These are phyloP conservation scores for Cystoderma amianthinum DNA, from an alignment of 768 basidiomycete genomes.

Conservation along the genomic window DNA sequence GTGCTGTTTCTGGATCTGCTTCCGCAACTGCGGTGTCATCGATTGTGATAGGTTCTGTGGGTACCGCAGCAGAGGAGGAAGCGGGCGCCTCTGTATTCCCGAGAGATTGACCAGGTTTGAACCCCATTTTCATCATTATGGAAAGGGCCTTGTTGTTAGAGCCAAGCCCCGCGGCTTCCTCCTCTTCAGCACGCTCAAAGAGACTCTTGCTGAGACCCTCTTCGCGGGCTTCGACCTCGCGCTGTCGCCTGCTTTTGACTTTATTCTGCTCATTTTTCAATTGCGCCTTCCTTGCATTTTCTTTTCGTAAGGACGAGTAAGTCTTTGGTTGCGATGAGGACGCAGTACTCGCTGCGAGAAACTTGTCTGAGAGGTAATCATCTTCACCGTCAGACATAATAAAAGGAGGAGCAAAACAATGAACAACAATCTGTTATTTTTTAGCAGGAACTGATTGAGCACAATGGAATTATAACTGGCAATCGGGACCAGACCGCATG, in stretches of 20 bases:
- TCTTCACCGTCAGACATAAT: conserved; percentile 72
- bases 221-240: conserved; percentile 67
- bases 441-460: conserved; percentile 21
- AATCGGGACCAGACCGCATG: conserved; percentile 44
- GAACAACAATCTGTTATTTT: conserved; percentile 18
- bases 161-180: conserved; percentile 42
- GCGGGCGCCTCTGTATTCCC: conserved; percentile 32
- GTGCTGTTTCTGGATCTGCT: too few species aligned
- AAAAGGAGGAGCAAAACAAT: conserved; percentile 8
- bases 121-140: conserved; percentile 96
- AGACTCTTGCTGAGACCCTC: conserved; percentile 77
- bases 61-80: conserved; percentile 1
- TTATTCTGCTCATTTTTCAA: conserved; percentile 64
- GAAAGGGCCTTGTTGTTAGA: conserved; percentile 70
- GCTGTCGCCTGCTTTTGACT: conserved; percentile 57
- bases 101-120: conserved; percentile 76
- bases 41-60: neutral
- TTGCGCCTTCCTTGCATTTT: conserved; percentile 48
- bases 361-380: conserved; percentile 88
- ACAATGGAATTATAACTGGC: conserved; percentile 15
- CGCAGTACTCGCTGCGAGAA: conserved; percentile 41
- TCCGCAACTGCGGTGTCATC: neutral
- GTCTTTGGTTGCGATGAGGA: conserved; percentile 42
- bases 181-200: conserved; percentile 70
- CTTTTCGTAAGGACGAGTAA: conserved; percentile 66